These are phyloP conservation scores for Sporothrix luriei DNA, from an alignment of 2,329 filamentous ascomycete species.

Conservation along the genomic window DNA sequence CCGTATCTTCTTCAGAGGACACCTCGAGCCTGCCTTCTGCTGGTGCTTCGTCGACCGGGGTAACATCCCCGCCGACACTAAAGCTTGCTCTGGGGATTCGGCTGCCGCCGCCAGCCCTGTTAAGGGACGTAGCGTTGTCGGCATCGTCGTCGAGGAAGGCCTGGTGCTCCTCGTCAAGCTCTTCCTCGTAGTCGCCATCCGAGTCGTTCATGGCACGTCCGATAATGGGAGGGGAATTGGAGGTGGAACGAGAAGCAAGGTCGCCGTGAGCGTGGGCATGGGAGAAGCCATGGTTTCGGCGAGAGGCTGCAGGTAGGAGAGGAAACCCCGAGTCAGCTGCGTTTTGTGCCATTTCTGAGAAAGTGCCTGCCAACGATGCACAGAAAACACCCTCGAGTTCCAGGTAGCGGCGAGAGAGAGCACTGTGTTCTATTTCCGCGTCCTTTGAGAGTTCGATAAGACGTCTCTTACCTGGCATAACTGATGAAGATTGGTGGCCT, in stretches of 20 bases:
- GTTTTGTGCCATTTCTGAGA: not conserved
- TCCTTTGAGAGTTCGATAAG: not conserved
- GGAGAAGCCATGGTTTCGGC: conserved; percentile 15
- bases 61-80: conserved; percentile 17
- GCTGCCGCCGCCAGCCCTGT: not conserved
- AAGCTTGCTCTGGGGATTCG: conserved; percentile 15
- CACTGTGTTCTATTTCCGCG: not conserved
- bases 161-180: conserved; percentile 9
- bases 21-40: not conserved
- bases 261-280: conserved; percentile 15
- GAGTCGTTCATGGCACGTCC: conserved; percentile 2
- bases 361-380: not conserved
- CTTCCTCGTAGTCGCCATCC: conserved; percentile 21
- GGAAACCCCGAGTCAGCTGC: not conserved
- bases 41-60: conserved; percentile 15
- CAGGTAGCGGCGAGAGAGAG: not conserved
- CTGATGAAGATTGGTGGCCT: not conserved
- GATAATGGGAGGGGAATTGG: conserved; percentile 31
- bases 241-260: conserved; percentile 31
- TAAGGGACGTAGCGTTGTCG: not conserved
- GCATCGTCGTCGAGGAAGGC: conserved; percentile 4
- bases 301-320: not conserved
- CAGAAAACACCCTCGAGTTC: too few species aligned
- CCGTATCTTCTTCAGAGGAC: conserved; percentile 41
- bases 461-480: conserved; percentile 10